phyloP scores from a whole-genome alignment of 192 early-diverging fungal species.

The Coemansia sp. region DNA sequence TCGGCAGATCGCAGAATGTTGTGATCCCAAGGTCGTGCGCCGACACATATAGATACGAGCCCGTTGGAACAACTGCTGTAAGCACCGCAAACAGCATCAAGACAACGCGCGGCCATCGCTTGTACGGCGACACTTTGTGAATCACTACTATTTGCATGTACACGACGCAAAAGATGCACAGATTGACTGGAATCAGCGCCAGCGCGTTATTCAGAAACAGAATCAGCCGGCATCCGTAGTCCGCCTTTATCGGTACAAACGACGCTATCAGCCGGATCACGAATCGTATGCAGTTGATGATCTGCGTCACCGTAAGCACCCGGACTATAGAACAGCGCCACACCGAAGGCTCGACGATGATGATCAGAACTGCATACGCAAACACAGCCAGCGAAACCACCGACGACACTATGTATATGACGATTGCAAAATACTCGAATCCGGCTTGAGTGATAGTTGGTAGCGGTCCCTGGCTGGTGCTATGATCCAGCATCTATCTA shows the following conservation, averaged over 20 bases:
- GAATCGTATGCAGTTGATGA: conserved; percentile 27
- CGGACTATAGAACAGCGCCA: conserved; percentile 34
- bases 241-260: background rate
- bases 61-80: conserved; percentile 22
- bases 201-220: conserved; percentile 2
- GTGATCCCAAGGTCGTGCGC: background rate
- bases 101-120: conserved; percentile 24
- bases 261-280: conserved; percentile 20
- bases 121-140: conserved; percentile 27
- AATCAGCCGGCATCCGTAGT: conserved; percentile 25
- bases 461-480: conserved; percentile 14
- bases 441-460: background rate
- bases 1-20: conserved; percentile 12
- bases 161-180: conserved; percentile 31
- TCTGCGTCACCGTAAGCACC: conserved; percentile 24
- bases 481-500: background rate
- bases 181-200: conserved; percentile 4
- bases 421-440: conserved; percentile 10
- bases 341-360: conserved; percentile 5
- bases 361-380: conserved; percentile 17
- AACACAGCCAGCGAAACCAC: conserved; percentile 19
- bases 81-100: conserved; percentile 12
- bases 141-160: conserved; percentile 41
- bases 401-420: conserved; percentile 10
- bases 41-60: conserved; percentile 15